A percentile compares a stretch with the other conserved stretches of the same genome.
These are phyloP conservation scores for Musa beccarii DNA, from an alignment of 176 grass and related monocot genomes.

Conservation along the genomic window DNA sequence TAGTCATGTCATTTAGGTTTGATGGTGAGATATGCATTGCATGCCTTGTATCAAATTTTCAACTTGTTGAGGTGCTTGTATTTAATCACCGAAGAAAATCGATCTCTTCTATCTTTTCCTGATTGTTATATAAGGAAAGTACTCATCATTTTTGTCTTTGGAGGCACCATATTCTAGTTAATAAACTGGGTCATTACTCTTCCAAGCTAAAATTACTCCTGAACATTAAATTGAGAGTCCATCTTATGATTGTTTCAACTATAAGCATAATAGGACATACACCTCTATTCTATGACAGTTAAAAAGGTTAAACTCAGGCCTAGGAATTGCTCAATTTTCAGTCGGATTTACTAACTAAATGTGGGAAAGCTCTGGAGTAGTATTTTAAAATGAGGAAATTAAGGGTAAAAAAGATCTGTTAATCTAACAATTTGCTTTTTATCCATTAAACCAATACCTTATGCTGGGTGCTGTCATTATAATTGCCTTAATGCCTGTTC, in stretches of 20 bases:
- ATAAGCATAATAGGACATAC: too few relatives aligned
- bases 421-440: not conserved
- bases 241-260: too few relatives aligned
- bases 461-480: not conserved
- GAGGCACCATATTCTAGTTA: not conserved
- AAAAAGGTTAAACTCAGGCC: not conserved
- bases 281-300: not conserved
- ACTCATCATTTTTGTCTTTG: not conserved
- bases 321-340: not conserved
- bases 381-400: not conserved
- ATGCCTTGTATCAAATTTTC: too few relatives aligned
- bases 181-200: not conserved
- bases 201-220: too few relatives aligned
- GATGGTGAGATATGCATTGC: too few relatives aligned
- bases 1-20: too few relatives aligned
- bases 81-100: too few relatives aligned
- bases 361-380: not conserved
- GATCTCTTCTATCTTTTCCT: too few relatives aligned
- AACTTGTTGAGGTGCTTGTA: too few relatives aligned
- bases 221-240: too few relatives aligned
- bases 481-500: not conserved
- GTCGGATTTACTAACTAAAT: not conserved
- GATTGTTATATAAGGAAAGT: not conserved
- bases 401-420: not conserved
- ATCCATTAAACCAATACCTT: not conserved